These are phyloP conservation scores for Jaminaea rosea DNA, from an alignment of 1,284 basidiomycete genomes.

Conservation along the genomic window DNA sequence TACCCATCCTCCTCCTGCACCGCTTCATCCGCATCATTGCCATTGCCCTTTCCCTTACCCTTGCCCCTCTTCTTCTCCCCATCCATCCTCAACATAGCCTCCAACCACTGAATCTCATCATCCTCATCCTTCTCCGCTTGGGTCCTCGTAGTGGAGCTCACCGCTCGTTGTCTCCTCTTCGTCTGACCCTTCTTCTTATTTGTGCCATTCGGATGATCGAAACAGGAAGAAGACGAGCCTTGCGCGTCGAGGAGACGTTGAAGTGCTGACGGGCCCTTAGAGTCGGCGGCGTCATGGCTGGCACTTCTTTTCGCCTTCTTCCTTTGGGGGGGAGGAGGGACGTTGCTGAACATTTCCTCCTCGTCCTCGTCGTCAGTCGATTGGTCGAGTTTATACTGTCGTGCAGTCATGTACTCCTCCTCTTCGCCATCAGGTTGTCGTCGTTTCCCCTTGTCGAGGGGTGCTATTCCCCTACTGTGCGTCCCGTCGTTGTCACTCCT, in stretches of 20 bases:
- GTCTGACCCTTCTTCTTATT: constrained; percentile 4
- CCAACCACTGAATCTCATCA: constrained; percentile 45
- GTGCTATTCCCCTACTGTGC: neutral
- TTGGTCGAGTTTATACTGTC: no score
- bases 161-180: no score
- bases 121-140: constrained; percentile 41
- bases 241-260: constrained; percentile 1
- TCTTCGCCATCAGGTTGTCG: neutral
- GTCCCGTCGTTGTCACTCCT: neutral
- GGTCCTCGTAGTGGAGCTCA: no score
- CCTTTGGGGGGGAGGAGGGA: neutral
- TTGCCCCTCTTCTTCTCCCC: constrained; percentile 8
- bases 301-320: neutral
- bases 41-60: constrained; percentile 1
- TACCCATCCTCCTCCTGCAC: constrained; percentile 5
- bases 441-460: neutral
- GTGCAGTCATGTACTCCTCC: neutral
- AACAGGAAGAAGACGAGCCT: no score
- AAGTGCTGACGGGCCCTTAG: neutral
- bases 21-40: constrained; percentile 3
- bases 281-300: neutral
- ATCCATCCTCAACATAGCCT: constrained; percentile 22
- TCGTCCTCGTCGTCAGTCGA: neutral
- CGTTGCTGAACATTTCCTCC: neutral
- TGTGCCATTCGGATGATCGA: neutral